Evolutionary conservation across 768 basidiomycete genomes (phyloP).

Genomic region (Kwoniella botswanensis): DNA sequence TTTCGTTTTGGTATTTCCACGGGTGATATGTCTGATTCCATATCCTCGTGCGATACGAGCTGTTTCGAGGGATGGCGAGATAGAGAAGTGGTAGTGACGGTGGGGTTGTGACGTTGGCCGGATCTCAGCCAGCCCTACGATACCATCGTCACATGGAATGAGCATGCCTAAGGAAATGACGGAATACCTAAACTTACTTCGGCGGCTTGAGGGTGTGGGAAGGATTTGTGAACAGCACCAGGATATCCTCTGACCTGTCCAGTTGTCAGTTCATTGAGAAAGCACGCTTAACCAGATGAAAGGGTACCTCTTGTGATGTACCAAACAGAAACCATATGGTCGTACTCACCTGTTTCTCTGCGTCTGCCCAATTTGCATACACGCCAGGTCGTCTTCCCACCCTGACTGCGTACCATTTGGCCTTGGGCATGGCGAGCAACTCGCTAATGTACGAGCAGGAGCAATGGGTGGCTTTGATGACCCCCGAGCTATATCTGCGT

Average conservation of each 20-base stretch:
- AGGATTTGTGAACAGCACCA: slow-evolving; percentile 36
- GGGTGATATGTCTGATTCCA: not conserved
- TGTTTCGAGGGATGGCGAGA: not conserved
- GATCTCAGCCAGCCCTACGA: not conserved
- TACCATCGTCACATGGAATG: not conserved
- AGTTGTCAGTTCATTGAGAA: not conserved
- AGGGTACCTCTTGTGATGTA: too few species aligned
- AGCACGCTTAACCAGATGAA: too few species aligned
- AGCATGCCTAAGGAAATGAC: not conserved
- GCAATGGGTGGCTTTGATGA: too few species aligned
- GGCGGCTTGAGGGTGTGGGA: slow-evolving; percentile 32
- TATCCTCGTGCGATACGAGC: not conserved
- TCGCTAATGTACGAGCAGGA: not conserved
- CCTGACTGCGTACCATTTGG: slow-evolving; percentile 44
- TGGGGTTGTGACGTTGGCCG: not conserved
- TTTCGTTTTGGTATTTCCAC: too few species aligned
- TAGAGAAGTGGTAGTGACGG: not conserved
- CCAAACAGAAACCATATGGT: too few species aligned
- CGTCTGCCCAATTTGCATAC: slow-evolving; percentile 42
- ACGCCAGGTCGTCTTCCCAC: slow-evolving; percentile 43
- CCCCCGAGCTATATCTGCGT: not conserved
- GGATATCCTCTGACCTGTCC: slow-evolving; percentile 34
- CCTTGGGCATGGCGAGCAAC: slow-evolving; percentile 20
- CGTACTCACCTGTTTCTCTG: slow-evolving; percentile 40
- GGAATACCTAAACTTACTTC: slow-evolving; percentile 27